Evolutionary conservation across 331 rosid genomes (phyloP), one percentile per base, ranked within the genome.

Genomic region (Quercus lobata): DNA sequence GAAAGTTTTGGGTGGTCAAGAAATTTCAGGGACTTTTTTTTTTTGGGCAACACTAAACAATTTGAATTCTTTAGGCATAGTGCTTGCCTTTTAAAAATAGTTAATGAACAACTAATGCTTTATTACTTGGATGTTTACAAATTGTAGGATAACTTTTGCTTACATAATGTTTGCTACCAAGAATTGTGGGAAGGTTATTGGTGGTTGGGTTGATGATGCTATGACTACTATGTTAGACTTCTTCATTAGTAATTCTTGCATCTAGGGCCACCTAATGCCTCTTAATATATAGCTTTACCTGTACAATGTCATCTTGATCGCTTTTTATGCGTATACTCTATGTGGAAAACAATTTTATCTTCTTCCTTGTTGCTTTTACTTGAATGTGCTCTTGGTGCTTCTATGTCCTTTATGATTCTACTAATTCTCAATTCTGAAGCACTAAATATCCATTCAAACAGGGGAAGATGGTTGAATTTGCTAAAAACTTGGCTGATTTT

Each of bases 391-490:
- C 27, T 34, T 66, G 52, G 4, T 34, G 49, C 22, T 68, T 68
- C 70, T 56, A 29, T n/a, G 49, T 74, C 10, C 63, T 57, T 49
- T 57, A 46, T 75, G 53, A 74, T 41, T 32, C 60, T 18, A 53
- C 9, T 66, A 37, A 17, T 37, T 34, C 75, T 70, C 72, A 72
- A 74, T 72, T 79, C 44, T 63, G 22, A 75, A 62, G 24, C 74
- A 72, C 80, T 71, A 70, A 1, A 76, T 71, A 41, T 37, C 69
- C 77, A 78, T 80, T 76, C 25, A 75, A 84, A 69, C 84, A 91
- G 97, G 98, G 98, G 37, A 90, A 58, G 92, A 85, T 90, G 92
- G 69, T 92, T 17, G 91, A 94, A 25, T 92, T 87, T 83, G 97
- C 96, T 3, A 94, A 86, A 84, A 84, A 87, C 72, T 75, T 92